Evolutionary conservation across 2,329 filamentous ascomycete genomes (phyloP).

Genomic region (Ilyonectria destructans): DNA sequence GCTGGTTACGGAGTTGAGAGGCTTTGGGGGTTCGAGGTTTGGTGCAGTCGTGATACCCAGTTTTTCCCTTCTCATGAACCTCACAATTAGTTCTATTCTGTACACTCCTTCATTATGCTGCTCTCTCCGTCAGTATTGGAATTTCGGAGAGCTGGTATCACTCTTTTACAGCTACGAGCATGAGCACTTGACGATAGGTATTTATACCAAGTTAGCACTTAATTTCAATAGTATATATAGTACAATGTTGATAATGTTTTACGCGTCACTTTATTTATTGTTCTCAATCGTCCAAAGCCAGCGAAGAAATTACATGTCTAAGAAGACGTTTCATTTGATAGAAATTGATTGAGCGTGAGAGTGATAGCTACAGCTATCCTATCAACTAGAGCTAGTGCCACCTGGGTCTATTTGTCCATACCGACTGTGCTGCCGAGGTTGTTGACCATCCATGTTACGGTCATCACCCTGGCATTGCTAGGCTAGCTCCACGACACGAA

Average conservation of each 20-base stretch:
- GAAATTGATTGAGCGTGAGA: not conserved
- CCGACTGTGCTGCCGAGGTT: too few species aligned
- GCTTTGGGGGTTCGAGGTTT: conserved; percentile 25
- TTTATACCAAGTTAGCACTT: not conserved
- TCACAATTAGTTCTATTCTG: not conserved
- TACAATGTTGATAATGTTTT: not conserved
- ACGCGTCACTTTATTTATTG: too few species aligned
- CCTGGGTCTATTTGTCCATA: too few species aligned
- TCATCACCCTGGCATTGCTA: too few species aligned
- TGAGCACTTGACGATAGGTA: not conserved
- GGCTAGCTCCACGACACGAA: too few species aligned
- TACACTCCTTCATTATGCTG: conserved; percentile 5
- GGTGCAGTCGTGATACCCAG: conserved; percentile 45
- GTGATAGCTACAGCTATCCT: too few species aligned
- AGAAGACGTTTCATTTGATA: too few species aligned
- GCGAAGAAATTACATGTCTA: too few species aligned
- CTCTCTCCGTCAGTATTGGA: not conserved
- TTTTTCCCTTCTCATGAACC: conserved; percentile 25
- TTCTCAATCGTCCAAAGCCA: too few species aligned
- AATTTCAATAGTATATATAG: not conserved
- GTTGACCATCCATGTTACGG: too few species aligned
- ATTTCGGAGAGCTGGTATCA: not conserved
- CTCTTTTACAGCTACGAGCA: not conserved
- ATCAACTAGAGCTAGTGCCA: too few species aligned
- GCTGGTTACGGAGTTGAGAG: conserved; percentile 26